These are phyloP conservation scores for Somion occarium DNA, from an alignment of 1,284 basidiomycete species.

Conservation along the genomic window DNA sequence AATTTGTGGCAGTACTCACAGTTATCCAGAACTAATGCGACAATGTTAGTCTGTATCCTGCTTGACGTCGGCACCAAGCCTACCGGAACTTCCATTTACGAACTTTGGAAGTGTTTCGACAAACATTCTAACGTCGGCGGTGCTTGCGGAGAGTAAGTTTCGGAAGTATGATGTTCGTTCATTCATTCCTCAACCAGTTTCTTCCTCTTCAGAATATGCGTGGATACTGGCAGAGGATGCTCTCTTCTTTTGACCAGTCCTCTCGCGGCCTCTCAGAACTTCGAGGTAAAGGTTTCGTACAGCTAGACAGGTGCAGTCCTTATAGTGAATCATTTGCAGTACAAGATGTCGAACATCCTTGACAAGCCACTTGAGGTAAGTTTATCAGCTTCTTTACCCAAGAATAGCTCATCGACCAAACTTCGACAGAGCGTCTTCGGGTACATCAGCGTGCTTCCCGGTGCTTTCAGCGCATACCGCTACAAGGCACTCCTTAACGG, in stretches of 20 bases:
- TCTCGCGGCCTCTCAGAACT: constrained; percentile 88
- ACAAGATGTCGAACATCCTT: constrained; percentile 90
- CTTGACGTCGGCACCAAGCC: constrained; percentile 95
- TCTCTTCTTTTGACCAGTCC: constrained; percentile 80
- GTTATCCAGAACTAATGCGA: neutral
- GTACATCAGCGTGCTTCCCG: constrained; percentile 86
- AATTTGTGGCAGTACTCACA: neutral
- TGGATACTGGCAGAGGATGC: constrained; percentile 78
- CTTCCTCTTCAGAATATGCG: constrained; percentile 59
- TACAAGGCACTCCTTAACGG: constrained; percentile 83
- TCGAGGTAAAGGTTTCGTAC: constrained; percentile 52
- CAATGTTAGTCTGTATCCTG: constrained; percentile 67
- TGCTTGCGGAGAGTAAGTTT: constrained; percentile 85
- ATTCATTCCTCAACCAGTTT: too few relatives aligned
- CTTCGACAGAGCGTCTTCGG: constrained; percentile 73
- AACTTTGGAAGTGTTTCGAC: constrained; percentile 95
- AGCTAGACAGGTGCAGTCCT: neutral
- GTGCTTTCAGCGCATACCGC: constrained; percentile 90
- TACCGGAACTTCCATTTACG: constrained; percentile 90
- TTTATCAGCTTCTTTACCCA: constrained; percentile 6
- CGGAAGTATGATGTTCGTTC: neutral
- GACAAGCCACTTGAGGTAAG: constrained; percentile 86
- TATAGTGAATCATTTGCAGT: constrained; percentile 33
- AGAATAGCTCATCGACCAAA: constrained; percentile 4
- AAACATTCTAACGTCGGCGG: constrained; percentile 88